Conservation (phyloP, 2,329 filamentous ascomycete genomes). For the Exophiala spinifera region DNA sequence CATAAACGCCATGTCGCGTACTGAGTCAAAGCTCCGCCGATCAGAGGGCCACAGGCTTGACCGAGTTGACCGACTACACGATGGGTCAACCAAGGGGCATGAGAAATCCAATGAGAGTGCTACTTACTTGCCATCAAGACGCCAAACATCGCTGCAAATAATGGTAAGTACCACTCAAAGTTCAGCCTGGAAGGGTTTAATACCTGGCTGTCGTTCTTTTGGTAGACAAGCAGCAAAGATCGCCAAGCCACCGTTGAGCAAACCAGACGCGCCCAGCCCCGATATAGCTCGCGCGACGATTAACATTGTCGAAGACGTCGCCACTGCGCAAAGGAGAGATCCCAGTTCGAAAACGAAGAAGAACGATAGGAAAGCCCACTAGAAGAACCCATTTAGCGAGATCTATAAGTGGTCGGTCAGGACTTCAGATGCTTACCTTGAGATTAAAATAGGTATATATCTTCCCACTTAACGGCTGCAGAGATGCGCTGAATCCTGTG, state of each 20-base stretch:
- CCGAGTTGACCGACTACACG: slow-evolving; percentile 34
- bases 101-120: neutral
- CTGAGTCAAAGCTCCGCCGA: slow-evolving; percentile 44
- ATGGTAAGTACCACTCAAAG: neutral
- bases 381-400: neutral
- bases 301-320: slow-evolving; percentile 33
- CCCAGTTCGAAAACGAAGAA: slow-evolving; percentile 33
- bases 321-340: slow-evolving; percentile 31
- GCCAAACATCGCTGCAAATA: slow-evolving; percentile 20
- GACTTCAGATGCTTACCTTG: slow-evolving; percentile 29
- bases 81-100: neutral
- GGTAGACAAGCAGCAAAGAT: slow-evolving; percentile 31
- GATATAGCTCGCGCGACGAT: slow-evolving; percentile 33
- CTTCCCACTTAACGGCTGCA: slow-evolving; percentile 54
- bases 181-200: slow-evolving; percentile 6
- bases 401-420: neutral
- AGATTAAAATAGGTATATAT: slow-evolving; percentile 46
- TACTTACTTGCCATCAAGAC: slow-evolving; percentile 29
- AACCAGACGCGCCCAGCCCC: slow-evolving; percentile 31
- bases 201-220: slow-evolving; percentile 30
- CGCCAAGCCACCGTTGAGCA: slow-evolving; percentile 32
- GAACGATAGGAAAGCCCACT: slow-evolving; percentile 31
- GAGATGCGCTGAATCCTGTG: slow-evolving; percentile 40
- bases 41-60: slow-evolving; percentile 38
- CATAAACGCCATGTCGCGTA: slow-evolving; percentile 43